phyloP scores from a whole-genome alignment of 1,139 yeast species.

The Yamadazyma kanchanaburiensis region DNA sequence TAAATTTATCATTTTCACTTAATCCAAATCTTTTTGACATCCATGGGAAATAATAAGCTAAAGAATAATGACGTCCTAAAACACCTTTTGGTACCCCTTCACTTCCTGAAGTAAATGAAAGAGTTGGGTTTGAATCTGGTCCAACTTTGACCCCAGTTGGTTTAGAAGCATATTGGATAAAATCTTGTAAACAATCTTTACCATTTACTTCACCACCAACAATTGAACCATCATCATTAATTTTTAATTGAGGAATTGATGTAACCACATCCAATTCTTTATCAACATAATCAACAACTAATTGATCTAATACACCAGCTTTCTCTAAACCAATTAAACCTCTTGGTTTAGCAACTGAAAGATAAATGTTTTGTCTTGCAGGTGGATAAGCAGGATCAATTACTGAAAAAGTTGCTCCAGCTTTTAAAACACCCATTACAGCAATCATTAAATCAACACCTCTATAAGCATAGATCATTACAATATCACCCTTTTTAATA shows the following conservation, averaged over 20 bases:
- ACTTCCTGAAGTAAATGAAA: constrained; percentile 96
- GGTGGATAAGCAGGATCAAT: constrained; percentile 99
- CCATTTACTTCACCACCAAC: constrained; percentile 49
- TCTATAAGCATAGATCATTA: constrained; percentile 95
- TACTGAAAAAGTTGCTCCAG: constrained; percentile 98
- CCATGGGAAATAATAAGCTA: constrained; percentile 98
- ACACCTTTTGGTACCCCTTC: constrained; percentile 99
- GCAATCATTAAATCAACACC: constrained; percentile 97
- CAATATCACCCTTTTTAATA: constrained; percentile 86
- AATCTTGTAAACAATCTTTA: constrained; percentile 51
- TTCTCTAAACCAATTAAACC: constrained; percentile 87
- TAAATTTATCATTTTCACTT: constrained; percentile 78
- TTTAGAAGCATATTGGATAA: constrained; percentile 42
- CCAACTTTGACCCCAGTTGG: constrained; percentile 93
- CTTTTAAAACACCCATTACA: constrained; percentile 95
- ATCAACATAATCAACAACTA: constrained; percentile 73
- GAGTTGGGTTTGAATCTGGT: constrained; percentile 95
- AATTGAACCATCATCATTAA: constrained; percentile 74
- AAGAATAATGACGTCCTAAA: constrained; percentile 92
- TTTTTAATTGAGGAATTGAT: constrained; percentile 70
- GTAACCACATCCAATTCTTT: constrained; percentile 70
- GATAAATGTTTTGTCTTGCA: constrained; percentile 89
- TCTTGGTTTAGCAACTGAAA: constrained; percentile 88
- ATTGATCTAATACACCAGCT: constrained; percentile 77
- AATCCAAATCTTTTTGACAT: constrained; percentile 85